These are phyloP conservation scores for Curvularia sp. DNA, from an alignment of 2,329 filamentous ascomycete species.

Conservation along the genomic window DNA sequence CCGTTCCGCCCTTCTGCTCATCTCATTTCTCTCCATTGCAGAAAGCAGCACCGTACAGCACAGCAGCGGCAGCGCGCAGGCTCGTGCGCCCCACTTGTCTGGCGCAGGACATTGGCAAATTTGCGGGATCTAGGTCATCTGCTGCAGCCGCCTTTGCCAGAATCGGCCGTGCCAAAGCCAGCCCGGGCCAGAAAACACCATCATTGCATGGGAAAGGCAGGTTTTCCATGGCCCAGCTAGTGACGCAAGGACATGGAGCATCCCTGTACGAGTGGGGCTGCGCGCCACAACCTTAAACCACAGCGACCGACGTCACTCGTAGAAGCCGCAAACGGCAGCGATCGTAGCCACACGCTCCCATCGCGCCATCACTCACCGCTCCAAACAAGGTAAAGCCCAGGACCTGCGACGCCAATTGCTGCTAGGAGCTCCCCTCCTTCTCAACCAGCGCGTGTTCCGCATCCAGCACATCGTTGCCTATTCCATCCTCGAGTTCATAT, in stretches of 20 bases:
- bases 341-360: background rate
- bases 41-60: background rate
- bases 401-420: background rate
- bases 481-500: background rate
- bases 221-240: constrained; percentile 21
- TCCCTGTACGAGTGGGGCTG: constrained; percentile 6
- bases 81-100: background rate
- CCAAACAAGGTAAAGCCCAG: background rate
- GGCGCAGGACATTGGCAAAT: background rate
- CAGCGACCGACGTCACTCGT: constrained; percentile 17
- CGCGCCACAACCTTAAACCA: constrained; percentile 28
- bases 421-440: background rate
- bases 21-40: constrained; percentile 3
- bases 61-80: background rate
- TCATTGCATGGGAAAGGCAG: constrained; percentile 7
- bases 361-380: background rate
- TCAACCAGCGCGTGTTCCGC: background rate
- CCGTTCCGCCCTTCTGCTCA: background rate
- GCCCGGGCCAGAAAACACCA: constrained; percentile 6
- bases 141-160: constrained; percentile 10
- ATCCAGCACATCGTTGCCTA: background rate
- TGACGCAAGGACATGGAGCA: constrained; percentile 8
- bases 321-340: constrained; percentile 7
- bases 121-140: background rate
- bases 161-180: background rate